Evolutionary conservation across 179 eudicot species (phyloP).

Genomic region (Gypsophila paniculata): DNA sequence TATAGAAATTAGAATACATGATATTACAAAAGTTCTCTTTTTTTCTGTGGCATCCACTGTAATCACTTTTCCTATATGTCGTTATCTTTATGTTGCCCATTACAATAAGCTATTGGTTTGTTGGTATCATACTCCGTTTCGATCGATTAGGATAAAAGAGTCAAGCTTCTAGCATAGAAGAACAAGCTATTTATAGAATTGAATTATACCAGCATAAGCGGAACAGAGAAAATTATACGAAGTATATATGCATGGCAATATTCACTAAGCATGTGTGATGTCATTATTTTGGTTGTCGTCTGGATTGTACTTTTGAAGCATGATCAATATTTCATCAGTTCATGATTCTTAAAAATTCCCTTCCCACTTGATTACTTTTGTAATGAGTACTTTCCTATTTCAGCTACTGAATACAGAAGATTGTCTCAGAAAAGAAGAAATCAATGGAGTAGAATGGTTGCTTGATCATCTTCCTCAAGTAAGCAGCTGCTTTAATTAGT

Average conservation of each 20-base stretch:
- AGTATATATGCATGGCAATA: not conserved
- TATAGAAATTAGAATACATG: too few species aligned
- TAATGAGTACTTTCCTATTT: not conserved
- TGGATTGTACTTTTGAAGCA: not conserved
- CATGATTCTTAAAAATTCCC: not conserved
- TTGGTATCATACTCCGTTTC: too few species aligned
- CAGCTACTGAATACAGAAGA: constrained; percentile 48
- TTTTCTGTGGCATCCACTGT: too few species aligned
- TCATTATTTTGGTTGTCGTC: too few species aligned
- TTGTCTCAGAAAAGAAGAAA: constrained; percentile 53
- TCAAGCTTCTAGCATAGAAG: too few species aligned
- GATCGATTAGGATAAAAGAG: too few species aligned
- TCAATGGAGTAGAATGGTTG: constrained; percentile 70
- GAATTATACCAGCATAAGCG: too few species aligned
- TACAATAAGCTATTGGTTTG: not conserved
- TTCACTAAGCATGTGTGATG: not conserved
- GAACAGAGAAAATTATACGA: not conserved
- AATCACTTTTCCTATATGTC: constrained; percentile 3
- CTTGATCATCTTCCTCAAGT: constrained; percentile 66
- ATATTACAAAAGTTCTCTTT: too few species aligned
- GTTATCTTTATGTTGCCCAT: not conserved
- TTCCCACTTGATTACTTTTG: constrained; percentile 1
- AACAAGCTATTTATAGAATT: too few species aligned
- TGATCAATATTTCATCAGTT: not conserved
- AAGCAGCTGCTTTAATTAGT: constrained; percentile 29